Evolutionary conservation across 179 eudicot genomes (phyloP).

Genomic region (Beta lomatogona): DNA sequence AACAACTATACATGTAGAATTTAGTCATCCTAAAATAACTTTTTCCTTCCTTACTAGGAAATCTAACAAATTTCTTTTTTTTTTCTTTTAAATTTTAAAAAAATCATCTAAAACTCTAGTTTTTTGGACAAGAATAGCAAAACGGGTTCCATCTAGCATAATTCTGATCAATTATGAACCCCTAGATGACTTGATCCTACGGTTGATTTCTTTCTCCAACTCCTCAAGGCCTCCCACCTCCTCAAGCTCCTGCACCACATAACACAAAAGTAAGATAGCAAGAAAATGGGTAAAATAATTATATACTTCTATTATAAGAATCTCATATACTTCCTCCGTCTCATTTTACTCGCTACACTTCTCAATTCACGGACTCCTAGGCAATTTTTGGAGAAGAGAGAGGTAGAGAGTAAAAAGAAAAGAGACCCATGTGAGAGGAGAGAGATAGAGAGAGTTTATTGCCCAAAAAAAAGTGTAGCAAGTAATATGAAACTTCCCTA

Average conservation of each 20-base stretch:
- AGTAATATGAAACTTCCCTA: too few relatives aligned
- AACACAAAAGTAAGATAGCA: not conserved
- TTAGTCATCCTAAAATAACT: slow-evolving; percentile 16
- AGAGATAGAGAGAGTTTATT: too few relatives aligned
- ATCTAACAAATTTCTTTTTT: not conserved
- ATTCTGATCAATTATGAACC: slow-evolving; percentile 33
- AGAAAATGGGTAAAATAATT: not conserved
- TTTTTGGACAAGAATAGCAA: slow-evolving; percentile 14
- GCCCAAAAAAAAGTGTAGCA: too few relatives aligned
- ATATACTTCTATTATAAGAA: not conserved
- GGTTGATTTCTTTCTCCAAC: slow-evolving; percentile 76
- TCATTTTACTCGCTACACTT: too few relatives aligned
- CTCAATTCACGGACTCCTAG: too few relatives aligned
- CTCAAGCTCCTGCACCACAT: slow-evolving; percentile 77
- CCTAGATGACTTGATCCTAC: slow-evolving; percentile 66
- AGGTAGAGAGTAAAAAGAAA: too few relatives aligned
- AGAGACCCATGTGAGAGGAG: too few relatives aligned
- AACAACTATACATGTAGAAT: slow-evolving; percentile 18
- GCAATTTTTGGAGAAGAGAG: too few relatives aligned
- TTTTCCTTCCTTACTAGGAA: slow-evolving; percentile 16
- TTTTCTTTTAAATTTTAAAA: not conserved
- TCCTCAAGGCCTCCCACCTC: slow-evolving; percentile 88
- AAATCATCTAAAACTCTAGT: slow-evolving; percentile 9
- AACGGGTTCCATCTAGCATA: not conserved
- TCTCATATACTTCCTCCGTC: too few relatives aligned